Evolutionary conservation across 176 grass and related monocot species (phyloP), one percentile per base, ranked within the genome.

Genomic region (Triticum dicoccoides): DNA sequence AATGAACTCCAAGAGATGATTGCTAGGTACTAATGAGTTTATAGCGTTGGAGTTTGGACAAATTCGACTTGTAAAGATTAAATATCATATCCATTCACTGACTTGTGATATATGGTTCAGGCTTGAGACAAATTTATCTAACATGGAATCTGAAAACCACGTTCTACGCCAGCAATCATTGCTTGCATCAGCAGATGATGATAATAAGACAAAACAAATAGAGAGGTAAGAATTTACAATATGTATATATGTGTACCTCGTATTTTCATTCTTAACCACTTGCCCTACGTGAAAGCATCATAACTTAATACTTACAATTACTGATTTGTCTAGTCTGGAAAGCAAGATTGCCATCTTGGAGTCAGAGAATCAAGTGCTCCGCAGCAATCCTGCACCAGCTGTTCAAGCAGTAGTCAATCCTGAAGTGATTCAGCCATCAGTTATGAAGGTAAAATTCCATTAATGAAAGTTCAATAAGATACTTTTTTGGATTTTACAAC

Each of bases 131-230:
- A 93, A 86, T 79, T 89, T 95, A 72, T 92, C 86, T 17, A 89
- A 72, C 82, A 72, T 95, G 84, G 91, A 98, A 84, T 98, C 88
- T 45, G 96, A 98, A 91, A 95, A 95, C 77, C 86, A 95, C 8
- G 77, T 96, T 63, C 84, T 96, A 82, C 87, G 94, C 66, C 91
- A 93, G 75, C 91, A 96, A 76, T 86, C 94, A 3, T 82, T 96
- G 76, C 85, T 91, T 81, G 70, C 89, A 79, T 96, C 94, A 79
- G 88, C 89, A 82, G 90, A 93, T 86, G 94, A 91, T 37, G 87
- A 96, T 84, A 84, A 96, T 84, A 84, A 87, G 80, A 89, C 88
- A 78, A 85, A 89, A 86, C 85, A 93, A 65, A 96, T 96, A 73
- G 88, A 93, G 69, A 82, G 89, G 94, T 93, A 93, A 78, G 27